phyloP scores from a whole-genome alignment of 2,329 filamentous ascomycete species.

The Neoascochyta sp. region DNA sequence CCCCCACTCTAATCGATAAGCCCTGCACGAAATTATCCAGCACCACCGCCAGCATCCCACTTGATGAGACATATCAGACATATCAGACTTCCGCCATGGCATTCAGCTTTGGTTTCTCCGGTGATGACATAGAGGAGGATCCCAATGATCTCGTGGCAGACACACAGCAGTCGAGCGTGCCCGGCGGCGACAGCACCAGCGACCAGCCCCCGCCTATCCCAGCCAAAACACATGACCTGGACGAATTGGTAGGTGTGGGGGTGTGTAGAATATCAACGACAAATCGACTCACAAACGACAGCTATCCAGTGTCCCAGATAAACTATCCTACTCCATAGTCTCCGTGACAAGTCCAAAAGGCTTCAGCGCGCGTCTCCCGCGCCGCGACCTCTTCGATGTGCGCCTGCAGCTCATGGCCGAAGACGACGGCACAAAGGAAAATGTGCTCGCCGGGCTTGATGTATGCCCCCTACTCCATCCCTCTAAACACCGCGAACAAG shows the following conservation, averaged over 20 bases:
- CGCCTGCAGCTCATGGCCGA: slow-evolving; percentile 77
- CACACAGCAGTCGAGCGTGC: slow-evolving; percentile 3
- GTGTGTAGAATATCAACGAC: not conserved
- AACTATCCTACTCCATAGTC: slow-evolving; percentile 66
- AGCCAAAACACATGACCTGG: slow-evolving; percentile 43
- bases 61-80: slow-evolving; percentile 1
- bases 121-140: slow-evolving; percentile 56
- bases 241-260: slow-evolving; percentile 45
- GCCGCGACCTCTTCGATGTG: slow-evolving; percentile 78
- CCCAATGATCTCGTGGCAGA: slow-evolving; percentile 30
- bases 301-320: slow-evolving; percentile 63
- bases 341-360: slow-evolving; percentile 59
- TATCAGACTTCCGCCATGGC: slow-evolving; percentile 27
- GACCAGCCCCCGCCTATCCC: slow-evolving; percentile 31
- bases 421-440: slow-evolving; percentile 41
- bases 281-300: slow-evolving; percentile 23
- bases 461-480: slow-evolving; percentile 1
- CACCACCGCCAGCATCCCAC: slow-evolving; percentile 6
- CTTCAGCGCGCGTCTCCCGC: slow-evolving; percentile 56
- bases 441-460: slow-evolving; percentile 30
- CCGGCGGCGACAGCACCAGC: slow-evolving; percentile 3
- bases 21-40: slow-evolving; percentile 9
- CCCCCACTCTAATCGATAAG: slow-evolving; percentile 6
- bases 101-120: slow-evolving; percentile 58
- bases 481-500: not conserved